Evolutionary conservation across 2,329 filamentous ascomycete species (phyloP).

Genomic region (Ceratocystiopsis brevicomis): DNA sequence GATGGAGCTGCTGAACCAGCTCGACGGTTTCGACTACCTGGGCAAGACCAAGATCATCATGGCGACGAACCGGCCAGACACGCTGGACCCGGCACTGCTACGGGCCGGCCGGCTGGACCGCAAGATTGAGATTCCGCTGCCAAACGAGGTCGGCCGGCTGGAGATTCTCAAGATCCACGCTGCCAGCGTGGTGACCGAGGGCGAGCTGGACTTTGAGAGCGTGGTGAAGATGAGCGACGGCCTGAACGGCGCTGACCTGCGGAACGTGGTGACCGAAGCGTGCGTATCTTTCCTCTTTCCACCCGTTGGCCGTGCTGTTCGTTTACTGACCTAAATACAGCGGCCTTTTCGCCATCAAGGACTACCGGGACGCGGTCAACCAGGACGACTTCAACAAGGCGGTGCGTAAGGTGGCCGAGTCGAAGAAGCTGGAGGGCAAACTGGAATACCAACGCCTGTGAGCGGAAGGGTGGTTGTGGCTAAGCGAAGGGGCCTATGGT

Average conservation of each 20-base stretch:
- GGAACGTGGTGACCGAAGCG: constrained; percentile 97
- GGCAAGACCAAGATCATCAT: constrained; percentile 99
- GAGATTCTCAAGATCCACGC: constrained; percentile 98
- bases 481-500: no score
- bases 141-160: constrained; percentile 87
- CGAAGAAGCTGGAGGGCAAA: constrained; percentile 97
- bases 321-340: constrained; percentile 24
- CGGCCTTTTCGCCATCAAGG: constrained; percentile 94
- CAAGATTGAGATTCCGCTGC: constrained; percentile 94
- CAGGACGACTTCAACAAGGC: constrained; percentile 99
- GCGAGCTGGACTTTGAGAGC: constrained; percentile 95
- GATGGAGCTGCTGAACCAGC: constrained; percentile 96
- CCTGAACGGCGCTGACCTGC: constrained; percentile 88
- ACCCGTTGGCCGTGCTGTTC: neutral
- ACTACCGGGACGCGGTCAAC: constrained; percentile 87
- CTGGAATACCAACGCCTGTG: constrained; percentile 93
- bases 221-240: constrained; percentile 99
- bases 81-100: constrained; percentile 79
- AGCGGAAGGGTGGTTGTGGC: neutral
- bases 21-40: constrained; percentile 97
- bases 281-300: constrained; percentile 30
- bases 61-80: constrained; percentile 95
- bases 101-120: constrained; percentile 85
- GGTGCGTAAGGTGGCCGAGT: constrained; percentile 87
- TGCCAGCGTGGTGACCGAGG: constrained; percentile 67